Percentiles rank a stretch among this genome's conserved stretches.
These are phyloP conservation scores for Anacardium occidentale DNA, from an alignment of 345 rosid genomes.

Conservation along the genomic window DNA sequence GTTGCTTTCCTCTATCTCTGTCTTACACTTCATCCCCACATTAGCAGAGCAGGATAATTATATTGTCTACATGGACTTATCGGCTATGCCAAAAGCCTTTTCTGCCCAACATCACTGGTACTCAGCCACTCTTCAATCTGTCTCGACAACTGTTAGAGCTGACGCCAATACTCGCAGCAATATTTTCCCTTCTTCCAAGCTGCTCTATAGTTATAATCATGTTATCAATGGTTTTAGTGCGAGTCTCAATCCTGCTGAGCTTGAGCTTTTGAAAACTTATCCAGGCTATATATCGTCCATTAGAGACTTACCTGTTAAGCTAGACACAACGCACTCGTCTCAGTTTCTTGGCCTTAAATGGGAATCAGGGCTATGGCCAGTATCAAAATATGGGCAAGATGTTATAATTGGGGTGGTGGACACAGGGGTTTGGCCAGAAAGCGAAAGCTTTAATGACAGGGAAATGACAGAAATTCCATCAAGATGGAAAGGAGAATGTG, in stretches of 20 bases:
- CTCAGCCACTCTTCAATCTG: background rate
- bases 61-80: background rate
- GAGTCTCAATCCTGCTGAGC: background rate
- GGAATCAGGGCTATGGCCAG: constrained; percentile 6
- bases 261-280: background rate
- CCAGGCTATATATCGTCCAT: background rate
- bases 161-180: no score
- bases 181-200: background rate
- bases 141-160: no score
- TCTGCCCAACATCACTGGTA: background rate
- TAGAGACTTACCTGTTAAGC: background rate
- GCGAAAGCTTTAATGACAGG: constrained; percentile 32
- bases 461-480: constrained; percentile 35
- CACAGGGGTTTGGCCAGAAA: constrained; percentile 38
- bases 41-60: background rate
- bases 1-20: background rate
- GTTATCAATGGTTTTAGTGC: constrained; percentile 7
- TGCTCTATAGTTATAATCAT: background rate
- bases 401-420: constrained; percentile 33
- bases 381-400: constrained; percentile 23
- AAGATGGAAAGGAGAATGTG: constrained; percentile 38
- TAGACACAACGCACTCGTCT: background rate
- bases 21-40: no score
- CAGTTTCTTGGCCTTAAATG: background rate
- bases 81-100: background rate